Percentiles rank a stretch among this genome's conserved stretches.
Evolutionary conservation across 2,329 filamentous ascomycete species (phyloP).

Genomic region (Berkeleyomyces basicola): DNA sequence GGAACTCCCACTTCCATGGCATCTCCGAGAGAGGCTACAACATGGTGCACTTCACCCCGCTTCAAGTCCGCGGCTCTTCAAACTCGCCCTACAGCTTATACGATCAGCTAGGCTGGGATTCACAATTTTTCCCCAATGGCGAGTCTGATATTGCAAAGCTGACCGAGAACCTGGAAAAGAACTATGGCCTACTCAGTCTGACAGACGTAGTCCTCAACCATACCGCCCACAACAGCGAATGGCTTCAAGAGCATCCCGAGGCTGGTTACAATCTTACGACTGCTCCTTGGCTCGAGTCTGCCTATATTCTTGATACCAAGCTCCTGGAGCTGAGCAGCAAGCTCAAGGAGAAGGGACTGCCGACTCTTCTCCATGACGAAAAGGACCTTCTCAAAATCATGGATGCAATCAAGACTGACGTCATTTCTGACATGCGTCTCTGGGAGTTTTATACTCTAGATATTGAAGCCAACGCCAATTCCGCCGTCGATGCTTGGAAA

Average conservation of each 20-base stretch:
- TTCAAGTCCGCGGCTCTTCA: conserved; percentile 74
- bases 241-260: conserved; percentile 88
- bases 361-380: conserved; percentile 50
- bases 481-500: conserved; percentile 56
- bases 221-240: conserved; percentile 87
- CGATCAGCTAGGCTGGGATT: conserved; percentile 80
- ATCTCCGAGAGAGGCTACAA: conserved; percentile 91
- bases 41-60: conserved; percentile 95
- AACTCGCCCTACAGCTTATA: conserved; percentile 97
- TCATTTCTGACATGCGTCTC: conserved; percentile 59
- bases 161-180: conserved; percentile 64
- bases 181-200: conserved; percentile 70
- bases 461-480: conserved; percentile 53
- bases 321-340: conserved; percentile 62
- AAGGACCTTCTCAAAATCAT: conserved; percentile 70
- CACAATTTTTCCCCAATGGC: conserved; percentile 63
- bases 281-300: conserved; percentile 59
- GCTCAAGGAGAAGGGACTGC: conserved; percentile 54
- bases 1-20: conserved; percentile 74
- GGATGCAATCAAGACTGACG: conserved; percentile 65
- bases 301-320: conserved; percentile 43
- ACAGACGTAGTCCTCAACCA: conserved; percentile 98
- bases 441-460: conserved; percentile 92
- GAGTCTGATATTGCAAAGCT: conserved; percentile 66
- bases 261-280: conserved; percentile 88